phyloP scores from a whole-genome alignment of 768 basidiomycete species.

The Lactarius indigo region DNA sequence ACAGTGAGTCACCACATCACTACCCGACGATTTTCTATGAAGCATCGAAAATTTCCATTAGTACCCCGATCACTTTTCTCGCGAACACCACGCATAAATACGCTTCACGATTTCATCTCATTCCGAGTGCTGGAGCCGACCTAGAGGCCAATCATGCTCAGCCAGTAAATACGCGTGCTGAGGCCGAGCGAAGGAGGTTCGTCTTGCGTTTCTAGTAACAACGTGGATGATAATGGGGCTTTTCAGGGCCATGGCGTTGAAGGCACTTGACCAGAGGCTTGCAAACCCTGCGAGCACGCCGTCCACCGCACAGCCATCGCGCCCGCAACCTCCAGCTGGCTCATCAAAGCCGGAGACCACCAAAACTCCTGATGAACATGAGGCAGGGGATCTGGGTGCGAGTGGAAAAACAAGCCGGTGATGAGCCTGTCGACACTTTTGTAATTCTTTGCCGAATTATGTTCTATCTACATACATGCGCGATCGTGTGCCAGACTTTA shows the following conservation, averaged over 20 bases:
- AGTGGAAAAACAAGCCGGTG: constrained; percentile 11
- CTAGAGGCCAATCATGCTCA: constrained; percentile 73
- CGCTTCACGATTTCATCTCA: constrained; percentile 68
- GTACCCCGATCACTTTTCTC: constrained; percentile 65
- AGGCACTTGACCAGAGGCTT: constrained; percentile 91
- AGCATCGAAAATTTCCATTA: constrained; percentile 31
- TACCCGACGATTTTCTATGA: not conserved
- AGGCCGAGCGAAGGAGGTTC: constrained; percentile 92
- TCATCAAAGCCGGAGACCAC: constrained; percentile 17
- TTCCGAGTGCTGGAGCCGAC: constrained; percentile 62
- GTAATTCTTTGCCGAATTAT: constrained; percentile 1
- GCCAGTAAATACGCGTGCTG: constrained; percentile 85
- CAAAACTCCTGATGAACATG: constrained; percentile 18
- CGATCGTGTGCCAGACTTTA: not conserved
- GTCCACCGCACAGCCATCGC: constrained; percentile 12
- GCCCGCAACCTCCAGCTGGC: constrained; percentile 6
- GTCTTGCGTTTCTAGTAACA: constrained; percentile 28
- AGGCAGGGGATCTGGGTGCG: constrained; percentile 16
- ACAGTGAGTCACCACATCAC: constrained; percentile 55
- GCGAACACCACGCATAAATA: constrained; percentile 66
- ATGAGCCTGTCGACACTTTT: not conserved
- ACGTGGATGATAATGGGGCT: not conserved
- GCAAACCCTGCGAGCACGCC: constrained; percentile 46
- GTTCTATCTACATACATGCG: constrained; percentile 16
- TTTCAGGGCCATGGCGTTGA: constrained; percentile 86